These are phyloP conservation scores for Elaeis oleifera DNA, from an alignment of 202 grass and related monocot genomes.

Conservation along the genomic window DNA sequence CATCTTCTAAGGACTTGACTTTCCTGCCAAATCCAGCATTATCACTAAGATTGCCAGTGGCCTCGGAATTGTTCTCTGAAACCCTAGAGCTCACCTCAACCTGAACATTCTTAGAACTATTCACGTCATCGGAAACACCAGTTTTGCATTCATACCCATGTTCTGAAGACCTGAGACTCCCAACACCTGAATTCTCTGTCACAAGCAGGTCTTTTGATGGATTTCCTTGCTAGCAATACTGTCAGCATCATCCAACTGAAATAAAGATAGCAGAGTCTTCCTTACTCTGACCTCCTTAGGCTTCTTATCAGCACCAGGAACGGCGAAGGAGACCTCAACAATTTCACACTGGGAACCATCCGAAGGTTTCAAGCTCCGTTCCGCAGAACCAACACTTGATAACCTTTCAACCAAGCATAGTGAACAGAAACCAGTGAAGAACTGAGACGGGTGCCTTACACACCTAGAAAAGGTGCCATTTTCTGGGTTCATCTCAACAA, in stretches of 20 bases:
- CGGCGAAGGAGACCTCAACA: constrained; percentile 36
- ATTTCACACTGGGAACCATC: constrained; percentile 48
- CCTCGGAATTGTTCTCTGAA: not conserved
- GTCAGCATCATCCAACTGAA: constrained; percentile 49
- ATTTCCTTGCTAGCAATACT: not conserved
- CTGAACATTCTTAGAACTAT: constrained; percentile 1
- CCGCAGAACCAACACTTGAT: constrained; percentile 42
- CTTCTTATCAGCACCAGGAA: constrained; percentile 6
- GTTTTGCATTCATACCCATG: constrained; percentile 20
- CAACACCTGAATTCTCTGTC: constrained; percentile 7
- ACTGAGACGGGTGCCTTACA: constrained; percentile 58
- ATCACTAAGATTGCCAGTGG: constrained; percentile 1
- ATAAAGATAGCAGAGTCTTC: constrained; percentile 45
- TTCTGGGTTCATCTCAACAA: constrained; percentile 8
- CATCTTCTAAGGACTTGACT: constrained; percentile 8
- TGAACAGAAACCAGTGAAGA: constrained; percentile 65
- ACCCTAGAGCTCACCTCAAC: not conserved
- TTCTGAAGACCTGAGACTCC: too few species aligned
- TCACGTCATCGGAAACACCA: not conserved
- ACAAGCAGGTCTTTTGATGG: not conserved
- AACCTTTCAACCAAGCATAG: constrained; percentile 73
- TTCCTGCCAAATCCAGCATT: not conserved
- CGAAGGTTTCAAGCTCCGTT: constrained; percentile 18
- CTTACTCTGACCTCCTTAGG: not conserved
- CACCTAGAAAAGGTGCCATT: constrained; percentile 30